Evolutionary conservation across 768 basidiomycete species (phyloP), one percentile per base, ranked within the genome.

Genomic region (Lactarius quietus): DNA sequence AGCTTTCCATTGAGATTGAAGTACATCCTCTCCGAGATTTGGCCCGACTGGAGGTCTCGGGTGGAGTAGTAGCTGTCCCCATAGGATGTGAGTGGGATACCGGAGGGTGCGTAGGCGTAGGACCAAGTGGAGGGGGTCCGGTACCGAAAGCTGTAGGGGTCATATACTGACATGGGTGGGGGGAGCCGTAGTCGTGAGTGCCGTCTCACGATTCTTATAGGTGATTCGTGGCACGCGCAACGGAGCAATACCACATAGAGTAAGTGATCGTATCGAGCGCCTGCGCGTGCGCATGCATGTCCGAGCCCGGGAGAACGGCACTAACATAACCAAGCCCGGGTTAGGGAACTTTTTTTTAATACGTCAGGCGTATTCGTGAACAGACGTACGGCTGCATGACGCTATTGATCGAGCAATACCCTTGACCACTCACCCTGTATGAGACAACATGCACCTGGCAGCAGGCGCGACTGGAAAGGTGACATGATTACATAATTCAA

Each of bases 141-240:
- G 57, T 43, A 53, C 17, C 60, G 64, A 29, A 36, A 60, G 38
- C 10, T n/a, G 57, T 62, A 62, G 31, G 65, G 61, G 61, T 62
- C 61, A 45, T 62, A 62, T 41, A 58, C 61, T n/a, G 65, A 66
- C 65, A 66, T 66, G n/a, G 57, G 26, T 15, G 54, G 39, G 51
- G 10, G 10, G 53, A 58, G 35, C 56, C 43, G 31, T 39, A 20
- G 39, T 35, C 39, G 61, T 23, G 5, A 58, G 38, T n/a, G 6
- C n/a, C 20, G 12, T 15, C 33, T 20, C 59, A 33, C 38, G 33
- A 36, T 28, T 53, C 39, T 66, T 66, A 66, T 66, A 66, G 39
- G 18, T 31, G 48, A 1, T 20, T 59, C 48, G 59, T 51, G 64
- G 56, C 65, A 52, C 58, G 33, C 51, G 53, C 20, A 31, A 48